These are phyloP conservation scores for Acacia melanoxylon DNA, from an alignment of 306 rosid species.

Conservation along the genomic window DNA sequence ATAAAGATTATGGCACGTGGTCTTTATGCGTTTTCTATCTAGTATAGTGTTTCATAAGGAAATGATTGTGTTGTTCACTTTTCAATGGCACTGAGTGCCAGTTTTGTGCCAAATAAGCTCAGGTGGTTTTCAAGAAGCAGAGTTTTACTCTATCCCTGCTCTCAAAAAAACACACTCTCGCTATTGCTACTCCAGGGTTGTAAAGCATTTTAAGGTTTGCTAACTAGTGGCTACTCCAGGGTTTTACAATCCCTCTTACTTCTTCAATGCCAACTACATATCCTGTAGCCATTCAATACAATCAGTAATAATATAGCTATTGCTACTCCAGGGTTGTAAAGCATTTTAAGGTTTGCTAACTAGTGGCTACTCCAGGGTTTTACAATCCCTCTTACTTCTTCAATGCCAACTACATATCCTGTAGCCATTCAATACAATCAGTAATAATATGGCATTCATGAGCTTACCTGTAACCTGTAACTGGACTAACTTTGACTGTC, in stretches of 20 bases:
- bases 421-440: neutral
- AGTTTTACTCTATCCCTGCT: neutral
- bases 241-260: neutral
- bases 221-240: neutral
- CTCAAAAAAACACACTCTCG: neutral
- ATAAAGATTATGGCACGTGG: neutral
- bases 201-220: neutral
- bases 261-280: neutral
- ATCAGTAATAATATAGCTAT: neutral
- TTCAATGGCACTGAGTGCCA: neutral
- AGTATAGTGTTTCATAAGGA: neutral
- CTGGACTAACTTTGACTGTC: too few relatives aligned
- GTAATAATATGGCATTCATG: neutral
- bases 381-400: neutral
- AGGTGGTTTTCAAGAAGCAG: neutral
- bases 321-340: neutral
- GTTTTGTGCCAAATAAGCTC: neutral
- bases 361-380: neutral
- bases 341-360: neutral
- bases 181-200: too few relatives aligned
- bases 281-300: neutral
- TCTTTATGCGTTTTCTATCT: neutral
- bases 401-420: neutral
- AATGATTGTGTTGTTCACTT: neutral
- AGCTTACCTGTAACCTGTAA: too few relatives aligned